Evolutionary conservation across 2,329 filamentous ascomycete species (phyloP).

Genomic region (Xylariaceae sp.): DNA sequence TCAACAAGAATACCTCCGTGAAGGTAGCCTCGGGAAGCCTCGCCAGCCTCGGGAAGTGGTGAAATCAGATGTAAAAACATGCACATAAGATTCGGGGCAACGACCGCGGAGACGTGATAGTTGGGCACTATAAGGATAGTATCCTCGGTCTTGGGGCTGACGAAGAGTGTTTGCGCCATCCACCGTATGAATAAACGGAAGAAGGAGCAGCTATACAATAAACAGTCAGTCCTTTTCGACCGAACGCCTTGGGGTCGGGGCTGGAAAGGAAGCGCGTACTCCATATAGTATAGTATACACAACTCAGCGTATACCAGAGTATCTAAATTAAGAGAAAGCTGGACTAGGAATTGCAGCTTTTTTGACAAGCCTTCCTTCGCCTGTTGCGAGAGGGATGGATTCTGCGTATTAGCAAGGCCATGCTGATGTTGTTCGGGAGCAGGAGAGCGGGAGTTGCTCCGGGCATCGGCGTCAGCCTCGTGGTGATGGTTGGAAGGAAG

Average conservation of each 20-base stretch:
- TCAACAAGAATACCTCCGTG: slow-evolving; percentile 72
- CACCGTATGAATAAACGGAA: slow-evolving; percentile 66
- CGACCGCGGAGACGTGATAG: slow-evolving; percentile 62
- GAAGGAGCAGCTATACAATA: slow-evolving; percentile 63
- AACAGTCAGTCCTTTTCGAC: slow-evolving; percentile 12
- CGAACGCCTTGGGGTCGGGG: not conserved
- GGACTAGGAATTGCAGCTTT: slow-evolving; percentile 65
- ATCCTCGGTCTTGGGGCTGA: slow-evolving; percentile 66
- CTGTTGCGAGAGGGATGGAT: slow-evolving; percentile 36
- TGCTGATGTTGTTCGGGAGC: slow-evolving; percentile 23
- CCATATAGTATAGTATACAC: slow-evolving; percentile 72
- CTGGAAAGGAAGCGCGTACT: slow-evolving; percentile 53
- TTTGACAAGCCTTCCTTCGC: slow-evolving; percentile 51
- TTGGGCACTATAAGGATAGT: slow-evolving; percentile 62
- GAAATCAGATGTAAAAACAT: slow-evolving; percentile 64
- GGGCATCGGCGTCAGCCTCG: slow-evolving; percentile 28
- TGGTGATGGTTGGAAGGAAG: slow-evolving; percentile 32
- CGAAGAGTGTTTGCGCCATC: slow-evolving; percentile 65
- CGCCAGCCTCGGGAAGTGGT: slow-evolving; percentile 61
- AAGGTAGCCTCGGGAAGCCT: slow-evolving; percentile 67
- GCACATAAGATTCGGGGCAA: slow-evolving; percentile 65
- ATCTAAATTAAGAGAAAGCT: slow-evolving; percentile 67
- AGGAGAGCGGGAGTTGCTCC: slow-evolving; percentile 11
- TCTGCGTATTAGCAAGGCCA: slow-evolving; percentile 28
- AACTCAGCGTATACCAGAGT: slow-evolving; percentile 68